Base-by-base conservation (phyloP, 1,284 basidiomycete genomes). In the Cryptococcus sp. region DNA sequence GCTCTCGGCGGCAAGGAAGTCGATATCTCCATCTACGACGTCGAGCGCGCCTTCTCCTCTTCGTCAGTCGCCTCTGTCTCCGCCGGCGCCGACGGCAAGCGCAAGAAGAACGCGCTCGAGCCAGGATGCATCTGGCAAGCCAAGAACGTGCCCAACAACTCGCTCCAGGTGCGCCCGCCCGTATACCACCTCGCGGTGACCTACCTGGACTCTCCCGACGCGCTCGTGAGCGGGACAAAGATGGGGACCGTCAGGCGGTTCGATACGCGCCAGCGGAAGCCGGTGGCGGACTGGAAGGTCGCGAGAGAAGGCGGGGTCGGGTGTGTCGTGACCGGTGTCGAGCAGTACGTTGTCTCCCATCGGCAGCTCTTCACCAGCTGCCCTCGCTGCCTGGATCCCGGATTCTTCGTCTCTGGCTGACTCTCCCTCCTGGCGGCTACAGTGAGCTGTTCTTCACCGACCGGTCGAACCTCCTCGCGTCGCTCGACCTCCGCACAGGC, bases 1-100 rank as follows among this genome's bases (percentile, higher is more conserved):
- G 83, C 85, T 0, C 87, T 91, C 61, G 91, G 87, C 6, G 91
- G 91, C 3, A 86, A 93, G 65, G 91, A 94, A 73, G 88, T 94
- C 16, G 89, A 93, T 57, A 73, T 91, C 2, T 91, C 89, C 1
- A 68, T 93, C 1, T 94, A 89, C 87, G 82, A 90, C 68, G 81
- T 84, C 2, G 86, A 90, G 67, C 74, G 78, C 43, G 85, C 89
- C 0, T 89, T 94, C 50, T 66, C 64, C 9, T 46, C 56, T 11
- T 49, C 36, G 6, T 24, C 16, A 16, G 45, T 40, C 20, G 49
- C 33, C 9, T n/a, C 36, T 13, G 49, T 46, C 11, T 46, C 24
- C 16, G 42, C 38, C 28, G 55, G 53, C n/a, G 33, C 18, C 35
- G 55, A 48, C 42, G 67, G 70, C 21, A 92, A 91, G 73, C 79